A percentile compares a stretch with the other conserved stretches of the same genome.
Conservation (phyloP, 176 grass and related monocot species). For the Avena eriantha region DNA sequence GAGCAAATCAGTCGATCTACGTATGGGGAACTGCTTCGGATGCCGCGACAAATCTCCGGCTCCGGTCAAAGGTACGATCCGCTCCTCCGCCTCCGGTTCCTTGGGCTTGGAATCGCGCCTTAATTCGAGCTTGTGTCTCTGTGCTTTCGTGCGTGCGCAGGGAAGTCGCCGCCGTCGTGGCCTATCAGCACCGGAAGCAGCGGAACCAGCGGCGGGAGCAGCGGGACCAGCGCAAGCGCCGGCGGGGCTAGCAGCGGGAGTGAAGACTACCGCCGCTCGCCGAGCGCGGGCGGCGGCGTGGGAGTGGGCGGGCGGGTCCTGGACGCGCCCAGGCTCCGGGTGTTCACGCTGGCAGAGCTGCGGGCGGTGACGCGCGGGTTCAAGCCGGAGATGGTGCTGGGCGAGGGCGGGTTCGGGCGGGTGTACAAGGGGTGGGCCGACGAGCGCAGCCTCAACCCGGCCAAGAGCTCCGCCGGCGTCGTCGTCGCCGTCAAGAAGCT, state of each 20-base stretch:
- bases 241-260: neutral
- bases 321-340: slow-evolving; percentile 57
- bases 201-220: neutral
- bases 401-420: slow-evolving; percentile 76
- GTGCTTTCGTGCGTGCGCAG: neutral
- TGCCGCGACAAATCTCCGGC: neutral
- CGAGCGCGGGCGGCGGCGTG: neutral
- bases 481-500: slow-evolving; percentile 91
- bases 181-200: neutral
- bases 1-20: neutral
- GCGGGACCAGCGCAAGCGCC: neutral
- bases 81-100: neutral
- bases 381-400: slow-evolving; percentile 78
- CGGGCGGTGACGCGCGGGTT: slow-evolving; percentile 65
- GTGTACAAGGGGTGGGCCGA: slow-evolving; percentile 88
- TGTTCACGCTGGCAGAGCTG: slow-evolving; percentile 74
- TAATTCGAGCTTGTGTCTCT: neutral
- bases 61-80: neutral
- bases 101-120: neutral
- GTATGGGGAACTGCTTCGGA: slow-evolving; percentile 10
- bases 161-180: neutral
- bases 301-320: slow-evolving; percentile 49
- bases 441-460: slow-evolving; percentile 67
- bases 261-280: neutral
- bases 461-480: slow-evolving; percentile 63